These are phyloP conservation scores for Nitzschia putrida DNA, from an alignment of 108 stramenopile genomes.

Conservation along the genomic window DNA sequence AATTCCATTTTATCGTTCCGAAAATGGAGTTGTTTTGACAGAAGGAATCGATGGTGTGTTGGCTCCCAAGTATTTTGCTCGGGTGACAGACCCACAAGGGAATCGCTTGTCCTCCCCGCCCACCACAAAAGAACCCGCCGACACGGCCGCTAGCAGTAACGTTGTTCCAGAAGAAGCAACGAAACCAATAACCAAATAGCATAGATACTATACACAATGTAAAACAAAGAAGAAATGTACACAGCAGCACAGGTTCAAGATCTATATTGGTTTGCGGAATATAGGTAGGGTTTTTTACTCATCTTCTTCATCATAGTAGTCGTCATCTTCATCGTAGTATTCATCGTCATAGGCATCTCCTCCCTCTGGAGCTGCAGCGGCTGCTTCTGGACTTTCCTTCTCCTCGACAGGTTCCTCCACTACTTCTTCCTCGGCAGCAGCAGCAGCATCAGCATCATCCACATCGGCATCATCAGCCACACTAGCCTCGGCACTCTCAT, in stretches of 20 bases:
- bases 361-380: constrained; percentile 1
- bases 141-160: too few species aligned
- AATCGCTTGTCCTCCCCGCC: constrained; percentile 7
- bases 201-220: too few species aligned
- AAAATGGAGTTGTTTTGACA: constrained; percentile 78
- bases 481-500: constrained; percentile 23
- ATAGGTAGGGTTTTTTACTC: constrained; percentile 34
- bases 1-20: constrained; percentile 66
- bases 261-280: not conserved
- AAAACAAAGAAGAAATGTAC: too few species aligned
- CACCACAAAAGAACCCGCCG: too few species aligned
- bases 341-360: constrained; percentile 36
- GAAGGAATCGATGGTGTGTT: constrained; percentile 70
- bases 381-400: constrained; percentile 7
- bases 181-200: too few species aligned
- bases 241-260: too few species aligned
- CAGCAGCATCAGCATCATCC: constrained; percentile 35
- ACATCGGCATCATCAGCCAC: constrained; percentile 32
- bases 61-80: constrained; percentile 65
- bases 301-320: constrained; percentile 50
- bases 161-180: too few species aligned
- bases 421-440: constrained; percentile 33
- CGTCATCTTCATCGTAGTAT: constrained; percentile 48
- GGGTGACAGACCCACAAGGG: constrained; percentile 46
- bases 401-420: constrained; percentile 32